Evolutionary conservation across 106 monocot genomes (phyloP).

Genomic region (Dendrobium officinale): DNA sequence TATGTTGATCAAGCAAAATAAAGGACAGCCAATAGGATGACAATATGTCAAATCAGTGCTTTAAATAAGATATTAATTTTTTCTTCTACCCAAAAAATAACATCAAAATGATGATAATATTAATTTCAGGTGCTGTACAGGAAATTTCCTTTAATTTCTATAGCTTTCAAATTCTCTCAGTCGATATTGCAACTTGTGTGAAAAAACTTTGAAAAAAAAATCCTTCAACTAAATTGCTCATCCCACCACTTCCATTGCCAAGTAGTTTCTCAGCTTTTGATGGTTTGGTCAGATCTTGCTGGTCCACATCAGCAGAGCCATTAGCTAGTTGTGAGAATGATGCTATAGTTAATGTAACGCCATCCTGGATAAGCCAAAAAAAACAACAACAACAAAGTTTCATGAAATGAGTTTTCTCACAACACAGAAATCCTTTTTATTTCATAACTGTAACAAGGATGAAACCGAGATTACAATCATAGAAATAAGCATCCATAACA

Average conservation of each 20-base stretch:
- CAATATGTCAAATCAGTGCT: background rate
- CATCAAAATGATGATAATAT: background rate
- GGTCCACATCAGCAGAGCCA: constrained; percentile 8
- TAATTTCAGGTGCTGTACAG: background rate
- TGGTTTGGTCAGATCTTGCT: constrained; percentile 24
- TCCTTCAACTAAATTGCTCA: background rate
- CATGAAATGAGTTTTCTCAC: background rate
- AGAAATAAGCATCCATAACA: background rate
- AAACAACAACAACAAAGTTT: background rate
- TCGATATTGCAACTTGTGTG: background rate
- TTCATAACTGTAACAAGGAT: background rate
- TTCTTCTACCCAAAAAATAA: background rate
- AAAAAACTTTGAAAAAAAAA: background rate
- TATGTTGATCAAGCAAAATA: background rate
- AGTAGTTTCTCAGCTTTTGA: constrained; percentile 71
- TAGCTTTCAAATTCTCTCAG: background rate
- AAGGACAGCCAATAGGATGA: background rate
- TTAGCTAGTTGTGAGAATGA: constrained; percentile 55
- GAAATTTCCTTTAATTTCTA: background rate
- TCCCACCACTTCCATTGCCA: constrained; percentile 62
- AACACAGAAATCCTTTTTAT: background rate
- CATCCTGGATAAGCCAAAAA: constrained; percentile 53
- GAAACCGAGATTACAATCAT: background rate
- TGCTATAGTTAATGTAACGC: constrained; percentile 43
- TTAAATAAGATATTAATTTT: background rate